Percentiles rank a stretch among this genome's conserved stretches.
Evolutionary conservation across 306 rosid species (phyloP).

Genomic region (Ochetophila trinervis): DNA sequence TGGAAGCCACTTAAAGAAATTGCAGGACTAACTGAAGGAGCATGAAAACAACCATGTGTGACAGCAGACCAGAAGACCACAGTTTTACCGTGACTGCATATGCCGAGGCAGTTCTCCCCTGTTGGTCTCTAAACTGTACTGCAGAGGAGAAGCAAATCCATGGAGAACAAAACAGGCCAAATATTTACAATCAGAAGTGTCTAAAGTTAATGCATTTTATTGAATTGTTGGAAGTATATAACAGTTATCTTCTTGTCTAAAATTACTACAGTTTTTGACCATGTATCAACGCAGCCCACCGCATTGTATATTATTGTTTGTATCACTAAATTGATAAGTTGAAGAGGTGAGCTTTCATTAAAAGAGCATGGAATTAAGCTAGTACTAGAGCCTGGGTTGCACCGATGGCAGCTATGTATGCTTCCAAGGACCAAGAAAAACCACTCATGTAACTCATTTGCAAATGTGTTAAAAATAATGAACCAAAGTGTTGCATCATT

Average conservation of each 20-base stretch:
- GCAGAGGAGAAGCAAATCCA: slow-evolving; percentile 12
- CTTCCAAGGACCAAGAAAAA: slow-evolving; percentile 1
- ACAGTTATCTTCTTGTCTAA: background rate
- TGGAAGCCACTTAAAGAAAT: slow-evolving; percentile 91
- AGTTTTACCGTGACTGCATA: background rate
- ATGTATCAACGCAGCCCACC: background rate
- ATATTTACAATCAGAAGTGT: background rate
- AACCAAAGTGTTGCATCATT: too few species aligned
- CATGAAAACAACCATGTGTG: slow-evolving; percentile 15
- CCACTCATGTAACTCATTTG: background rate
- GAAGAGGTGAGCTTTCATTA: background rate
- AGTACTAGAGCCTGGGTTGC: background rate
- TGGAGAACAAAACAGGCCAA: background rate
- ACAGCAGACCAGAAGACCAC: slow-evolving; percentile 7
- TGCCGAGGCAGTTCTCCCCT: slow-evolving; percentile 6
- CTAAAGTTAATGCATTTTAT: background rate
- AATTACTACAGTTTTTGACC: background rate
- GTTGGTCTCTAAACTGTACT: slow-evolving; percentile 13
- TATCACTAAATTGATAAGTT: background rate
- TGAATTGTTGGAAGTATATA: background rate
- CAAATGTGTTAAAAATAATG: background rate
- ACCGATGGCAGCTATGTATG: background rate
- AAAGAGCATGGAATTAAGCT: background rate
- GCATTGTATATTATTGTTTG: background rate
- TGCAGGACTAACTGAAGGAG: slow-evolving; percentile 53